Evolutionary conservation across 306 rosid genomes (phyloP), one percentile per base, ranked within the genome.

Genomic region (Castanospermum australe): DNA sequence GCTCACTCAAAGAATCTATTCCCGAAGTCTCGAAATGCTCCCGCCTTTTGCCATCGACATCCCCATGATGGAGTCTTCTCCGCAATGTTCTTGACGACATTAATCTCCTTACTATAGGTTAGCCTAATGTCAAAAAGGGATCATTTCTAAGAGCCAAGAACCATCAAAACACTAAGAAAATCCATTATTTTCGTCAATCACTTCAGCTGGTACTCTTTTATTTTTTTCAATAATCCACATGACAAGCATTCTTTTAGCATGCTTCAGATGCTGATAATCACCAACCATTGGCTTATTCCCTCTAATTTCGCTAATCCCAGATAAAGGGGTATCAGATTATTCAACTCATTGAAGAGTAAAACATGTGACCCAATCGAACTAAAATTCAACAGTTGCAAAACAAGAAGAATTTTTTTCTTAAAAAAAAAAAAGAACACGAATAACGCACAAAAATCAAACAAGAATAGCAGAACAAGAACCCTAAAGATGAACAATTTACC

Each of bases 21-120:
- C 85, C 87, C 1, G 88, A 88, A 35, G 88, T 6, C 57, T 88
- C 94, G 0, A 85, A 56, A 78, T 78, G 91, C 76, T 88, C 98
- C 15, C 75, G 17, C 79, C 71, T 83, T 83, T 80, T 90, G 44
- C 94, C 94, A 76, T 84, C 96, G 15, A 92, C 86, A 79, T 95
- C 99, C 61, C 90, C 97, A 30, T 93, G 99, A 79, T 86, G 94
- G 73, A 95, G 94, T 79, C 99, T 87, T 86, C 95, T 91, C 84
- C 96, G 84, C 88, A 93, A 67, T 67, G 91, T 79, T 85, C 73
- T 86, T n/a, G 94, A 84, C 5, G 90, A 51, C 99, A 95, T 95
- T 33, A 68, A 15, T 35, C 61, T 75, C 52, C 33, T 36, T 57
- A 50, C 36, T 72, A 60, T 47, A 42, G 17, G 36, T 48, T 52